Conservation (phyloP, 2,329 filamentous ascomycete genomes). For the Leptographium flavum region DNA sequence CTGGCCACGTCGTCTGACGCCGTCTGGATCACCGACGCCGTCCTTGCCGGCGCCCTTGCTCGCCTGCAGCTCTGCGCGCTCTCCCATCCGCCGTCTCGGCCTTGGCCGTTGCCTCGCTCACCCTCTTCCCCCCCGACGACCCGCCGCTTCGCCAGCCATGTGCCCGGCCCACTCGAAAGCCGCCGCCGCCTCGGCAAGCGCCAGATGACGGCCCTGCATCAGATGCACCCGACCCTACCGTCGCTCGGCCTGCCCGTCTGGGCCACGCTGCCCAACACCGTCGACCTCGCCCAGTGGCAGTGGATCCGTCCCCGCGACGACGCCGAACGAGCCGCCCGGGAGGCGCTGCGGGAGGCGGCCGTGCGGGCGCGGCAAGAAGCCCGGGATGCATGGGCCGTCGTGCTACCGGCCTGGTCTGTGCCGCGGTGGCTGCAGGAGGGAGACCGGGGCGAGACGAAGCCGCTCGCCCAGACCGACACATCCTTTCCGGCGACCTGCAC, state of each 20-base stretch:
- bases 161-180: conserved; percentile 40
- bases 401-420: conserved; percentile 4
- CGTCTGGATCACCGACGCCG: conserved; percentile 46
- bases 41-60: conserved; percentile 35
- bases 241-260: conserved; percentile 12
- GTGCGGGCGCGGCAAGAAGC: no score
- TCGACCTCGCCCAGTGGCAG: conserved; percentile 31
- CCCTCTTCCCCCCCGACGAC: not conserved
- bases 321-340: not conserved
- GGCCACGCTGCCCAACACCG: conserved; percentile 16
- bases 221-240: conserved; percentile 20
- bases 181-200: conserved; percentile 37
- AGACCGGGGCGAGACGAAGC: not conserved
- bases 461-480: not conserved
- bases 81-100: no score
- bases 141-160: conserved; percentile 22
- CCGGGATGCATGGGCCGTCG: not conserved
- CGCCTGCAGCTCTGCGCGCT: conserved; percentile 24
- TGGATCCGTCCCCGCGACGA: conserved; percentile 33
- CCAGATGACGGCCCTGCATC: conserved; percentile 35
- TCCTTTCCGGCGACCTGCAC: conserved; percentile 3
- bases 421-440: conserved; percentile 1
- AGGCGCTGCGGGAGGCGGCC: not conserved
- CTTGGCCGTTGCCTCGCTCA: no score
- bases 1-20: conserved; percentile 20